Base-by-base conservation (phyloP, 1,139 yeast species). In the Yamadazyma oceani region DNA sequence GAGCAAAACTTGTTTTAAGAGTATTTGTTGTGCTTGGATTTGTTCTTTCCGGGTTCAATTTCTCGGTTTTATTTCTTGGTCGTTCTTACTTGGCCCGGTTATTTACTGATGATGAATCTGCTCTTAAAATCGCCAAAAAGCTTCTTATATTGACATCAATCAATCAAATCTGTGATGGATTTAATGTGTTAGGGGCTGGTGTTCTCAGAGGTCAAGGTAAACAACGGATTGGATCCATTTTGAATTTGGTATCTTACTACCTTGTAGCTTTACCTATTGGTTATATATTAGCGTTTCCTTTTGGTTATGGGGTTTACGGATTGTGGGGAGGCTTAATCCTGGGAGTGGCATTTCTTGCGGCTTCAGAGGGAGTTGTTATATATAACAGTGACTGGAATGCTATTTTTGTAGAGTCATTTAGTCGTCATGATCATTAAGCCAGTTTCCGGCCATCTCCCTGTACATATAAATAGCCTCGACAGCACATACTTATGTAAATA, bases 161-260 rank as follows among this genome's bases (percentile, higher is more conserved):
- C n/a, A 67, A 68, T 40, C 77, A 72, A 52, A 39, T 69, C 16
- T 52, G 58, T 13, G 78, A 71, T 50, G 49, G 66, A 2, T 51
- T 64, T 39, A 72, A 71, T 45, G 70, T 67, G 10, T 49, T 69
- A 11, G 61, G 63, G 19, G 73, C 75, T 4, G 77, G 77, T 42
- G 53, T 75, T 36, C 58, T 70, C 39, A 53, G 76, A 37, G 75
- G 75, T 2, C 75, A 69, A 49, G 75, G 75, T 2, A 54, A 72
- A 43, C 75, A 70, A 44, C 49, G 59, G 36, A 54, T 69, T n/a
- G 75, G 75, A 1, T 65, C 71, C 2, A 49, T 60, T 13, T 54
- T 69, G 39, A 69, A 65, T 45, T 43, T 60, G 49, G 41, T 56
- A 22, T 51, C 65, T 1, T 64, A 60, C 42, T 62, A 61, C 40